Evolutionary conservation across 208 protist species (phyloP), one percentile per base, ranked within the genome.

Genomic region (Vickermania spadyakhi): DNA sequence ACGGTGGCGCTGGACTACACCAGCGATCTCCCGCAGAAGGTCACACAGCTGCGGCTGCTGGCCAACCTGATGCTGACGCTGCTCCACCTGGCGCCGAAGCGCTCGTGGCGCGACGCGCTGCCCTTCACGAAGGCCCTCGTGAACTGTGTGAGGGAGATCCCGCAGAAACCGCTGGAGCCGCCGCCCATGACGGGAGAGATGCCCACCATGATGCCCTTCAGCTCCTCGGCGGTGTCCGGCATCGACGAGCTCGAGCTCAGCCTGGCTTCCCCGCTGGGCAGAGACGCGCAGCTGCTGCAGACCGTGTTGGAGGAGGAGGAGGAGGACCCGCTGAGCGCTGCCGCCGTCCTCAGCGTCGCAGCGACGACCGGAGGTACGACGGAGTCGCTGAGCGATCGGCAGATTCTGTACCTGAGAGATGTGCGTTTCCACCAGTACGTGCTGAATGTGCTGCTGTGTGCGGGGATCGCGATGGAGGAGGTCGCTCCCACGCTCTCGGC

Each of bases 391-490:
- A 22, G 49, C 13, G 60, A 65, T 31, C 22, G 36, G 25, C 56
- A 72, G 41, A 31, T 31, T 23, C 41, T 74, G n/a, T 64, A 80
- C 30, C 55, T 58, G 13, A 65, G 64, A 2, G 69, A 77, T 52
- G 58, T 78, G 45, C 28, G 55, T n/a, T 75, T 83, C 62, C 69
- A 86, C 31, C 51, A 68, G 25, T 82, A 74, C 58, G 70, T 83
- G 25, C 56, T 82, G 31, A 83, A 80, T 54, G 73, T 74, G 2
- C 68, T 86, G 11, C 41, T 86, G 11, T 68, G 75, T 18, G 62
- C 81, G 58, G 79, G 75, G n/a, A 51, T 86, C 2, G 64, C 73
- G 0, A 70, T 83, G 66, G 79, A 86, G 62, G 58, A 70, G 55
- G 61, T 71, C n/a, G 60, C 74, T 1, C 73, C 75, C 1, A 59